These are phyloP conservation scores for Carex cristatella DNA, from an alignment of 176 grass and related monocot genomes.

Conservation along the genomic window DNA sequence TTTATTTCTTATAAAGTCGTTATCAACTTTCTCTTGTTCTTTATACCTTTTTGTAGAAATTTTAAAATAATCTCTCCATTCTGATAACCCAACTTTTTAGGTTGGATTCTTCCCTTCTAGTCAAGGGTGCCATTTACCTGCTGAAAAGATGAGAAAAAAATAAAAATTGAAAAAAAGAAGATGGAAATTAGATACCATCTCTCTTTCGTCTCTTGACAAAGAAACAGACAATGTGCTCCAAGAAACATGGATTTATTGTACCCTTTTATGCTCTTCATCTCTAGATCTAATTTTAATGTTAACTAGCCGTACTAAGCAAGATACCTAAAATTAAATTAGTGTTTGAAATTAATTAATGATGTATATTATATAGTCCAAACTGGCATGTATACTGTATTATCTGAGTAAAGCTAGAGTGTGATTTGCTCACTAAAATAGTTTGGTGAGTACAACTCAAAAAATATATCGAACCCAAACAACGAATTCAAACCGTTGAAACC, in stretches of 20 bases:
- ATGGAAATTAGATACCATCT: neutral
- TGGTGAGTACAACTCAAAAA: too few species aligned
- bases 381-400: neutral
- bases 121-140: neutral
- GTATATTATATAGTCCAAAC: neutral
- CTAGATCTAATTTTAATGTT: constrained; percentile 2
- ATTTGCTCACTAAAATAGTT: too few species aligned
- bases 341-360: too few species aligned
- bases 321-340: too few species aligned
- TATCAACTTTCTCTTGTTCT: neutral
- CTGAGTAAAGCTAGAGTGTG: too few species aligned
- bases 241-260: neutral
- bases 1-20: neutral
- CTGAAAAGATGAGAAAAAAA: neutral
- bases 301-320: neutral
- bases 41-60: neutral
- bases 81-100: neutral
- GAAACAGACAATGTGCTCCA: neutral
- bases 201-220: constrained; percentile 1
- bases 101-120: neutral
- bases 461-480: too few species aligned
- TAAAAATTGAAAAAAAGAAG: neutral
- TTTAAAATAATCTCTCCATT: neutral
- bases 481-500: too few species aligned
- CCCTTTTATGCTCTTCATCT: neutral